Base-by-base conservation (phyloP, 345 rosid genomes). In the Moricandia moricandioides region DNA sequence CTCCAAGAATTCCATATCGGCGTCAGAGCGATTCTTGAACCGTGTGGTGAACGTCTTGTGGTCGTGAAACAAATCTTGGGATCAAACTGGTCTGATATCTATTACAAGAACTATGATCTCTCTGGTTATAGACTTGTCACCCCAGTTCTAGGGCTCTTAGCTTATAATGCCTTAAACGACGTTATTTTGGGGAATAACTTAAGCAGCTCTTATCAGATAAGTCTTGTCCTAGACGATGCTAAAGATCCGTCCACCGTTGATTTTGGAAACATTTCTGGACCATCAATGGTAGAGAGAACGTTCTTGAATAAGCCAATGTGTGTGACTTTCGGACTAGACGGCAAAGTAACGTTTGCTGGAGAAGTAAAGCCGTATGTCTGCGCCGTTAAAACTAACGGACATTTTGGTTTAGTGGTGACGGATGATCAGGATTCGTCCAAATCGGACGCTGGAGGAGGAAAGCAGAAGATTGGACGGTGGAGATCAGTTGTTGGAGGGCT, bases 31-130 rank as follows among this genome's bases (percentile, higher is more conserved):
- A 78, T 29, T 1, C 83, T 95, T 70, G 88, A 86, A 74, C 96
- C 99, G 12, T 92, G 99, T 65, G 85, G 79, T 13, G 96, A 91
- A 62, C 90, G 99, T 82, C 88, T 91, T 45, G 75, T 95, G 82
- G 75, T 95, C 39, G 84, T 95, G 24, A 82, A 85, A 70, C 99
- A 95, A 80, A 82, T 78, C 75, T 78, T 95, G 58, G 97, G 87
- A 4, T 45, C 67, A 45, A 82, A 91, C 10, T 90, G 97, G 97
- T 95, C 96, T 10, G 83, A 91, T 30, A 75, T 88, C 6, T 94
- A 84, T 52, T 90, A 84, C 67, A 68, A 31, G 39, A 88, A 87
- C 62, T 94, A 88, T 72, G 88, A 90, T 77, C 76, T 94, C 66
- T 87, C 96, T 26, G 95, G 96, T 45, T 94, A 94, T 71, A 83